These are phyloP conservation scores for Triticum dicoccoides DNA, from an alignment of 176 grass and related monocot species.

Conservation along the genomic window DNA sequence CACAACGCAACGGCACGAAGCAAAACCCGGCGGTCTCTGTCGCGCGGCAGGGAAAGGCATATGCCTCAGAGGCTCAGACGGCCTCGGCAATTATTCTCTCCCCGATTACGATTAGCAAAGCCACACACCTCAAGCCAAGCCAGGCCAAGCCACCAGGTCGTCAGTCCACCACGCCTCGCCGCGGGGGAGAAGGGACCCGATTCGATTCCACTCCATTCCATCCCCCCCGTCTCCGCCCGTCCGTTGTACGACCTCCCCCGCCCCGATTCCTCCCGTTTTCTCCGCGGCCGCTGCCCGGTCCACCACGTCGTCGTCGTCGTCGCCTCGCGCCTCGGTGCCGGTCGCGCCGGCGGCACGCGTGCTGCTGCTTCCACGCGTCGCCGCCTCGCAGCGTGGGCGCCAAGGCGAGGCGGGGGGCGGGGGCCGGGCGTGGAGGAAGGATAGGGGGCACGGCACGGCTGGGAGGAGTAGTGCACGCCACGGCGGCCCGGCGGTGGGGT, in stretches of 20 bases:
- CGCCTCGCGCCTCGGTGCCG: background rate
- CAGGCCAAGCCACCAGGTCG: background rate
- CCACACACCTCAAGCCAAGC: background rate
- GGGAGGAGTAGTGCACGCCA: constrained; percentile 34
- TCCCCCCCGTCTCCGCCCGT: background rate
- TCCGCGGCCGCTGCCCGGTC: background rate
- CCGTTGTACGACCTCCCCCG: background rate
- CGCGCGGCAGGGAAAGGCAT: constrained; percentile 9
- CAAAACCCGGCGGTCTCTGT: background rate
- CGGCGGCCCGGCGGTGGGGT: background rate
- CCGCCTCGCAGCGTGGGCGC: constrained; percentile 30
- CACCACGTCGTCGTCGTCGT: constrained; percentile 14
- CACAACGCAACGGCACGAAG: background rate
- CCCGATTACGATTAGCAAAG: background rate
- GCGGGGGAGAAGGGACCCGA: background rate
- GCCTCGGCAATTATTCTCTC: constrained; percentile 15
- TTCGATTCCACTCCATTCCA: constrained; percentile 32
- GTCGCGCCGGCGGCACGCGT: constrained; percentile 1
- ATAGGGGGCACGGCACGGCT: constrained; percentile 31
- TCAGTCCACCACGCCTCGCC: background rate
- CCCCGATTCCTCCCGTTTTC: background rate
- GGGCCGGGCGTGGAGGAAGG: constrained; percentile 4
- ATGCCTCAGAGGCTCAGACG: background rate
- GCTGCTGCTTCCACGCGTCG: constrained; percentile 31
- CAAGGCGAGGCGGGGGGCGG: constrained; percentile 25